Evolutionary conservation across 768 basidiomycete species (phyloP).

Genomic region (Scleroderma bovista): DNA sequence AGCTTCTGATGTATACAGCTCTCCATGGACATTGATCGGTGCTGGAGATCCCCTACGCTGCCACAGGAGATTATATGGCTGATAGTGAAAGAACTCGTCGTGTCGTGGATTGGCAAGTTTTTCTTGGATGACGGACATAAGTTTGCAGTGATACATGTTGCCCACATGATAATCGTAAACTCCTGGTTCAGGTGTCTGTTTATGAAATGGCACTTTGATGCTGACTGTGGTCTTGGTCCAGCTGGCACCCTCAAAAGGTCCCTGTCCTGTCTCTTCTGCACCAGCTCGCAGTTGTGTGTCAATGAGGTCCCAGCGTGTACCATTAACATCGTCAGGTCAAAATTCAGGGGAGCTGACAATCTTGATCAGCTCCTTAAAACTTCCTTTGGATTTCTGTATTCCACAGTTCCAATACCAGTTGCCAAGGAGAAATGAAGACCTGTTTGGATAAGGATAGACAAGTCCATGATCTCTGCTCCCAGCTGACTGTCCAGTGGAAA

Average conservation of each 20-base stretch:
- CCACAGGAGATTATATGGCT: constrained; percentile 16
- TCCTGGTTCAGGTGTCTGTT: constrained; percentile 1
- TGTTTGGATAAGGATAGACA: constrained; percentile 18
- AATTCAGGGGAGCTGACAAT: constrained; percentile 12
- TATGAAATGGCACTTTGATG: constrained; percentile 4
- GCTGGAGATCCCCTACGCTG: not conserved
- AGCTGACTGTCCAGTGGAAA: too few species aligned
- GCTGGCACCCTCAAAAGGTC: not conserved
- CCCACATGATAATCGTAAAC: not conserved
- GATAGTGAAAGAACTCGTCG: constrained; percentile 11
- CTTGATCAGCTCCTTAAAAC: constrained; percentile 6
- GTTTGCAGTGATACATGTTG: constrained; percentile 10
- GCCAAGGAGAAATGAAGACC: constrained; percentile 19
- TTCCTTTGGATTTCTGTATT: constrained; percentile 8
- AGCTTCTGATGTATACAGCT: constrained; percentile 14
- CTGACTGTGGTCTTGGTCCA: constrained; percentile 1
- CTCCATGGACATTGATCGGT: constrained; percentile 8
- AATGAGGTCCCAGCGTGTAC: constrained; percentile 7
- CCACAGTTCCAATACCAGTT: constrained; percentile 17
- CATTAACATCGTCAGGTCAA: constrained; percentile 8
- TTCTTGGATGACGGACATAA: constrained; percentile 10
- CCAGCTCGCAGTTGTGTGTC: not conserved
- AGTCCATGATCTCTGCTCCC: too few species aligned
- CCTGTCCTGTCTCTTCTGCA: constrained; percentile 3
- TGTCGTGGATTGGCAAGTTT: constrained; percentile 5